Evolutionary conservation across 2,329 filamentous ascomycete genomes (phyloP).

Genomic region (Cercospora zeae-maydis): DNA sequence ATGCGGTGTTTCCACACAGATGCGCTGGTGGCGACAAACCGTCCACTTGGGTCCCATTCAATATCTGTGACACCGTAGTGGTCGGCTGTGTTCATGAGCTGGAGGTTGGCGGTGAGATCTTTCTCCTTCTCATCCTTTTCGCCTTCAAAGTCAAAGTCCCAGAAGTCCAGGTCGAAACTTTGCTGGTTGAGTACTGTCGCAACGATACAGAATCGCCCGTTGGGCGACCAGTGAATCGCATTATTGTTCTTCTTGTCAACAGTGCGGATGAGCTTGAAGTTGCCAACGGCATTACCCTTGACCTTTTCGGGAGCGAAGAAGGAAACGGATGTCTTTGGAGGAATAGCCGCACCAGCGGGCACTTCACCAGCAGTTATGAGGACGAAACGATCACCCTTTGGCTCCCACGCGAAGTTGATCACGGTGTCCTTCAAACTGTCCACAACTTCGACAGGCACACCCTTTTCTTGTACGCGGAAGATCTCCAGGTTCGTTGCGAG

Average conservation of each 20-base stretch:
- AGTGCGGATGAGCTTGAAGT: slow-evolving; percentile 94
- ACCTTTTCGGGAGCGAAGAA: slow-evolving; percentile 97
- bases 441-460: slow-evolving; percentile 95
- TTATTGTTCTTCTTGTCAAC: slow-evolving; percentile 99
- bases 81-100: slow-evolving; percentile 88
- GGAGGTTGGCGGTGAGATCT: slow-evolving; percentile 88
- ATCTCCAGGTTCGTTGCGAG: slow-evolving; percentile 96
- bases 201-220: slow-evolving; percentile 89
- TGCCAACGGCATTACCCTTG: slow-evolving; percentile 76
- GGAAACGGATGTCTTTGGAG: slow-evolving; percentile 87
- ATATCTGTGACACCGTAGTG: slow-evolving; percentile 98
- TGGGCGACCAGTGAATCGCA: slow-evolving; percentile 97
- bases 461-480: slow-evolving; percentile 96
- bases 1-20: slow-evolving; percentile 97
- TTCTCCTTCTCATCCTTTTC: slow-evolving; percentile 87
- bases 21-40: slow-evolving; percentile 89
- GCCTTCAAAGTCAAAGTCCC: slow-evolving; percentile 95
- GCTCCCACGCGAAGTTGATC: slow-evolving; percentile 99
- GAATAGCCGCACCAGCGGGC: slow-evolving; percentile 70
- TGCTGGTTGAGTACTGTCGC: slow-evolving; percentile 90
- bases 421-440: slow-evolving; percentile 98
- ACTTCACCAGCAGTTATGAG: slow-evolving; percentile 93
- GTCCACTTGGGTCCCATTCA: slow-evolving; percentile 95
- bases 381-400: slow-evolving; percentile 94
- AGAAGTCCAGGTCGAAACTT: slow-evolving; percentile 95